Evolutionary conservation across 345 rosid species (phyloP).

Genomic region (Eucalyptus rudis): DNA sequence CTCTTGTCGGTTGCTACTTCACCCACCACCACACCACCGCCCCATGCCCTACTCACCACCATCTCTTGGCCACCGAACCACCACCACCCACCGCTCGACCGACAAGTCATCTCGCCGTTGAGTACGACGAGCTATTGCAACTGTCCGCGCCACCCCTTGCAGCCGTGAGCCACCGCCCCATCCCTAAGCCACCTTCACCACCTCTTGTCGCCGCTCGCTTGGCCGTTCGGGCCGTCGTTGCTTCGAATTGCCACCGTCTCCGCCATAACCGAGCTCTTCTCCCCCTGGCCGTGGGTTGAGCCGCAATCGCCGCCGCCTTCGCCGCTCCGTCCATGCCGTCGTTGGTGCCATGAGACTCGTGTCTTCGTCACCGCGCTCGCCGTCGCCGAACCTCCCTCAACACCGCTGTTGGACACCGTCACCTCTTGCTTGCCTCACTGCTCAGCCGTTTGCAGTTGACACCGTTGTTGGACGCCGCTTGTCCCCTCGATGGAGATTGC

Average conservation of each 20-base stretch:
- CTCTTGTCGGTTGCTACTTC: too few relatives aligned
- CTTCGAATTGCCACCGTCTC: accelerated
- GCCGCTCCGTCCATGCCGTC: accelerated
- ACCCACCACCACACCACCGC: too few relatives aligned
- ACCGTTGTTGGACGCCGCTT: accelerated
- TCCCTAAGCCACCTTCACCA: too few relatives aligned
- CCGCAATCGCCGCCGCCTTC: accelerated
- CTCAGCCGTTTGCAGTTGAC: accelerated
- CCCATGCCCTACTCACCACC: too few relatives aligned
- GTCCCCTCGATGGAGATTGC: too few relatives aligned
- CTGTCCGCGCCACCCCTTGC: accelerated
- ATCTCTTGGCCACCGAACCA: too few relatives aligned
- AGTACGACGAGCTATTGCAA: accelerated
- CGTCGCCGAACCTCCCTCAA: accelerated
- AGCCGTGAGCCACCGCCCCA: accelerated
- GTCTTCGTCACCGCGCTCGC: accelerated
- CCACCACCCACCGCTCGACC: too few relatives aligned
- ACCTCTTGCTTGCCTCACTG: too few relatives aligned
- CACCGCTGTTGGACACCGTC: accelerated
- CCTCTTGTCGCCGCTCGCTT: too few relatives aligned
- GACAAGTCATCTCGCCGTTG: accelerated
- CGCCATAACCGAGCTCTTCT: too few relatives aligned
- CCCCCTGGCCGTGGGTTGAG: too few relatives aligned
- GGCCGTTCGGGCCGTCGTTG: accelerated
- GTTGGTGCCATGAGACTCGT: too few relatives aligned